Evolutionary conservation across 331 rosid genomes (phyloP).

Genomic region (Acacia concinna): DNA sequence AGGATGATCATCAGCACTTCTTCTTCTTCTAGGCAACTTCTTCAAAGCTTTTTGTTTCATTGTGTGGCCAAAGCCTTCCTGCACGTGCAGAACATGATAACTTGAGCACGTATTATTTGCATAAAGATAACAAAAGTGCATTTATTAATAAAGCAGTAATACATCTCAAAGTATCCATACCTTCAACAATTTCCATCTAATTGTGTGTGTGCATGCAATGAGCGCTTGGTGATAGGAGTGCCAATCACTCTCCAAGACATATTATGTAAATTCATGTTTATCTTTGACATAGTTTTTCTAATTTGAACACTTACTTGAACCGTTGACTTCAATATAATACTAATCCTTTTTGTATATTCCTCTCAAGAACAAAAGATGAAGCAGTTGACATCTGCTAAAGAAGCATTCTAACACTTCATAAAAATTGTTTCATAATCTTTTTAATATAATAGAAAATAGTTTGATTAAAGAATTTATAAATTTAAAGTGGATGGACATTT

Average conservation of each 20-base stretch:
- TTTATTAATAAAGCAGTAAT: background rate
- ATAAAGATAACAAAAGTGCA: constrained; percentile 1
- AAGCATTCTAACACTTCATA: background rate
- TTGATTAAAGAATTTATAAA: background rate
- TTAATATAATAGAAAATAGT: background rate
- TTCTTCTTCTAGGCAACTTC: constrained; percentile 37
- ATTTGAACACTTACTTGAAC: background rate
- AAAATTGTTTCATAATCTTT: background rate
- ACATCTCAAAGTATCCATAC: background rate
- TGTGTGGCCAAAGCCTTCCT: constrained; percentile 24
- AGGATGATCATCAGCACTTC: constrained; percentile 30
- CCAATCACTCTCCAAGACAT: background rate
- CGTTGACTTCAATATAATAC: background rate
- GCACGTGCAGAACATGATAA: constrained; percentile 8
- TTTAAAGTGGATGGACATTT: background rate
- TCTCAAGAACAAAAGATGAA: constrained; percentile 11
- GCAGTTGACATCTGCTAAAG: constrained; percentile 21
- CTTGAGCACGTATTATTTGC: constrained; percentile 18
- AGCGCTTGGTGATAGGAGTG: background rate
- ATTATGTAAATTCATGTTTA: background rate
- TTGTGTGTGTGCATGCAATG: background rate
- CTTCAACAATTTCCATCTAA: background rate
- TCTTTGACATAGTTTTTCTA: background rate
- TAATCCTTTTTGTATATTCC: background rate
- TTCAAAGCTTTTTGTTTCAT: constrained; percentile 26